Evolutionary conservation across 2,329 filamentous ascomycete species (phyloP), one percentile per base, ranked within the genome.

Genomic region (Nigrospora sphaerica): DNA sequence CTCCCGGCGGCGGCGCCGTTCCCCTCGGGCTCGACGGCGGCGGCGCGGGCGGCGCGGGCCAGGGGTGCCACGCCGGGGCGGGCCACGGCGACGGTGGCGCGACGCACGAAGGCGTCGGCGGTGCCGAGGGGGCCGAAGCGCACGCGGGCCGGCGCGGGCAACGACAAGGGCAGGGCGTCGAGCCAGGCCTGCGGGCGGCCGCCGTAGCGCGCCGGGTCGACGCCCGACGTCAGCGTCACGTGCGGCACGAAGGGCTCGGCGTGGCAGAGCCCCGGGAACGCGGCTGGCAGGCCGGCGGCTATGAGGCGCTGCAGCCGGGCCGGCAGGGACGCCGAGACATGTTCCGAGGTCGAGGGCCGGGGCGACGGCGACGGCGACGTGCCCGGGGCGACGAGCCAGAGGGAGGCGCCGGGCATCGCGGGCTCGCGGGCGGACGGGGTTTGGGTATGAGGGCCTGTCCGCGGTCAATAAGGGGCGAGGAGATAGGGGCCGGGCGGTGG

Each of bases 381-480:
- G 5, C 23, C 23, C 23, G 23, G 23, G 4, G 23, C 23, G 18
- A 61, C 49, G 13, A 64, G 57, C 61, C 61, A 64, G 39, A 64
- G 57, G 6, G 61, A 63, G 7, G 58, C 61, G 46, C 60, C 60
- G 13, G 61, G 54, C 61, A 63, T 63, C 38, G 32, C 19, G 40
- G 12, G 12, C 17, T n/a, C n/a, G n/a, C n/a, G n/a, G n/a, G n/a
- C n/a, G n/a, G n/a, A n/a, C n/a, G n/a, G n/a, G n/a, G n/a, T n/a
- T n/a, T n/a, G n/a, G n/a, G n/a, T n/a, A n/a, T n/a, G n/a, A n/a
- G n/a, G n/a, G n/a, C n/a, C n/a, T n/a, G n/a, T n/a, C n/a, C n/a
- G n/a, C n/a, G n/a, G n/a, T n/a, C n/a, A n/a, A n/a, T n/a, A n/a
- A n/a, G n/a, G n/a, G n/a, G n/a, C n/a, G n/a, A n/a, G n/a, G n/a